phyloP scores from a whole-genome alignment of 2,329 filamentous ascomycete genomes.

The Aspergillus bombycis region DNA sequence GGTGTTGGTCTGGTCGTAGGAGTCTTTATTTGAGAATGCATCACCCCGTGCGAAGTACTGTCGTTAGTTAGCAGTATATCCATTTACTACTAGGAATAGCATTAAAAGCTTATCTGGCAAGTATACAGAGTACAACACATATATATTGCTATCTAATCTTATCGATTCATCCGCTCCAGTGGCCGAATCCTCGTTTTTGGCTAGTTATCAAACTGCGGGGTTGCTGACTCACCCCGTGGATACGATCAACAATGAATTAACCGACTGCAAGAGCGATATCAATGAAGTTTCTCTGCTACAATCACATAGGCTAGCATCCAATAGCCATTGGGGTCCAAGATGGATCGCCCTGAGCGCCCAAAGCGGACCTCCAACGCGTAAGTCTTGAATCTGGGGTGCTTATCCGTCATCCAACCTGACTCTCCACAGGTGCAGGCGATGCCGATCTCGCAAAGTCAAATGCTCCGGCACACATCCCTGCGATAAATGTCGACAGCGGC shows the following conservation, averaged over 20 bases:
- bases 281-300: neutral
- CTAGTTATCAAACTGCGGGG: slow-evolving; percentile 9
- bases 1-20: no score
- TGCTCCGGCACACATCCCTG: slow-evolving; percentile 42
- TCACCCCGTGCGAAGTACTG: no score
- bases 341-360: slow-evolving; percentile 19
- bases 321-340: neutral
- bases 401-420: neutral
- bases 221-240: slow-evolving; percentile 13
- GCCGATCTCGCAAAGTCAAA: slow-evolving; percentile 44
- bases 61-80: no score
- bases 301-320: neutral
- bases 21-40: no score
- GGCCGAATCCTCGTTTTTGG: neutral
- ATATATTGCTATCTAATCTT: neutral
- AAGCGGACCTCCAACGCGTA: slow-evolving; percentile 28
- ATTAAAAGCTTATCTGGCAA: no score
- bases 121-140: no score
- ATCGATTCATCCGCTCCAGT: neutral
- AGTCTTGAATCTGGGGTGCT: neutral
- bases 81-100: no score
- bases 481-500: slow-evolving; percentile 41
- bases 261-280: neutral
- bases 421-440: slow-evolving; percentile 38
- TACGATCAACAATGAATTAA: neutral